Conservation (phyloP, 805 yeast species). For the Candida sonorensis region DNA sequence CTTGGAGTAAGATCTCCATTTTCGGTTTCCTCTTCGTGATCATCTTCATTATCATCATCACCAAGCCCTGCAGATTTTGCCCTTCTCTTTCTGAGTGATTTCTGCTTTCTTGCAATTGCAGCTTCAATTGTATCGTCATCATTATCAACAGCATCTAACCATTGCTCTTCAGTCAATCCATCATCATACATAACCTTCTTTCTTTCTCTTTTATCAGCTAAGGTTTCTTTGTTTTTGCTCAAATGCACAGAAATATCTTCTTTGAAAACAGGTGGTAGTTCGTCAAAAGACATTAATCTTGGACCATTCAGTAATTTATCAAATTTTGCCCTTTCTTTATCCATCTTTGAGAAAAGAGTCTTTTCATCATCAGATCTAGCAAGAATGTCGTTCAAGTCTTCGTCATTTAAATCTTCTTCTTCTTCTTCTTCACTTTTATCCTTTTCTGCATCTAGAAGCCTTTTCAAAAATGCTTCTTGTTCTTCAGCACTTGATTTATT, state of each 20-base stretch:
- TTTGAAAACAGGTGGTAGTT: constrained; percentile 74
- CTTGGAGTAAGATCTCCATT: constrained; percentile 5
- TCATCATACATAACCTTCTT: constrained; percentile 58
- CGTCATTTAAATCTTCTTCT: constrained; percentile 51
- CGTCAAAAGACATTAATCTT: constrained; percentile 61
- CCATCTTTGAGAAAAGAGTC: constrained; percentile 49
- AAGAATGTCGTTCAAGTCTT: constrained; percentile 64
- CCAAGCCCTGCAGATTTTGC: constrained; percentile 15
- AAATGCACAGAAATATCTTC: constrained; percentile 46
- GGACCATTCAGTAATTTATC: constrained; percentile 28
- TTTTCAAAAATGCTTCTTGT: constrained; percentile 72
- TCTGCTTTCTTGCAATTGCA: constrained; percentile 47
- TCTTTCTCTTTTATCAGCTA: constrained; percentile 60
- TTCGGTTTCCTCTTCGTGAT: constrained; percentile 7
- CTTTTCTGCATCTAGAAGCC: constrained; percentile 65
- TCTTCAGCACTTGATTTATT: constrained; percentile 83
- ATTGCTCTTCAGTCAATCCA: constrained; percentile 68
- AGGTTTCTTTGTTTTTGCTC: constrained; percentile 33
- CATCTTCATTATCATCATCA: constrained; percentile 16
- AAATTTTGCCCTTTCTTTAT: constrained; percentile 40
- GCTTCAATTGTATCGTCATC: constrained; percentile 60
- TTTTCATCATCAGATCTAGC: constrained; percentile 64
- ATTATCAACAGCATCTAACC: constrained; percentile 72
- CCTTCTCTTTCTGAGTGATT: constrained; percentile 33
- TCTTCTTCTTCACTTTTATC: constrained; percentile 33